Percentiles rank a stretch among this genome's conserved stretches.
Evolutionary conservation across 1,284 basidiomycete species (phyloP).

Genomic region (Ganoderma leucocontextum): DNA sequence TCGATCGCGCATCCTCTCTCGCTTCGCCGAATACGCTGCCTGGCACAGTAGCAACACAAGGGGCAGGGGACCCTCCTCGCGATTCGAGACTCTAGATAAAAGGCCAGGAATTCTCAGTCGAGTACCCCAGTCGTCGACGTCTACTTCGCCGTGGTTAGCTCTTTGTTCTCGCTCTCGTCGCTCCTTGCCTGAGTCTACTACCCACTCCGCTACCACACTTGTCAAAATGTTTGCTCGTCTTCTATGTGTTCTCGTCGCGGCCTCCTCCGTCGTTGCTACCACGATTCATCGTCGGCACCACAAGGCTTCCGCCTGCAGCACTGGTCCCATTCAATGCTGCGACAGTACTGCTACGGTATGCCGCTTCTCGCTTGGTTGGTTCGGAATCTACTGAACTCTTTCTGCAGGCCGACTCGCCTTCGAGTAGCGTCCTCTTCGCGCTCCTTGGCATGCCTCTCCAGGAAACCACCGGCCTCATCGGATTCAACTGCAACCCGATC

Average conservation of each 20-base stretch:
- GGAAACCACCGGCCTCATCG: slow-evolving; percentile 20
- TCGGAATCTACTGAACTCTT: slow-evolving; percentile 1
- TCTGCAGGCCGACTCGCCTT: slow-evolving; percentile 13
- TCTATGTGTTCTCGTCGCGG: slow-evolving; percentile 19
- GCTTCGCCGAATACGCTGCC: not conserved
- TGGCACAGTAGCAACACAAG: not conserved
- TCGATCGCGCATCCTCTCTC: not conserved
- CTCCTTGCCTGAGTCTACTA: slow-evolving; percentile 15
- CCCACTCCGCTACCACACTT: slow-evolving; percentile 12
- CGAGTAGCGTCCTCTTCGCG: slow-evolving; percentile 8
- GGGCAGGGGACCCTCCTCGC: not conserved
- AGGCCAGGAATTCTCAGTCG: not conserved
- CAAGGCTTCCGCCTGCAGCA: slow-evolving; percentile 19
- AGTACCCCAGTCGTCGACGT: not conserved
- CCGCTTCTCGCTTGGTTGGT: not conserved
- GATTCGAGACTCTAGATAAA: not conserved
- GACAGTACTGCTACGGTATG: slow-evolving; percentile 14
- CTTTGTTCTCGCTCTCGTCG: slow-evolving; percentile 6
- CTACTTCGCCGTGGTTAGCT: not conserved
- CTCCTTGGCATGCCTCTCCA: slow-evolving; percentile 25
- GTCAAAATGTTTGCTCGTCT: not conserved
- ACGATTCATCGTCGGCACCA: slow-evolving; percentile 18
- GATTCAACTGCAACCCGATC: slow-evolving; percentile 30
- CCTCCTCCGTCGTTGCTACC: slow-evolving; percentile 22
- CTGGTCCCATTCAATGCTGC: slow-evolving; percentile 29